Conservation (phyloP, 2,329 filamentous ascomycete species). For the Catunica adiposa region DNA sequence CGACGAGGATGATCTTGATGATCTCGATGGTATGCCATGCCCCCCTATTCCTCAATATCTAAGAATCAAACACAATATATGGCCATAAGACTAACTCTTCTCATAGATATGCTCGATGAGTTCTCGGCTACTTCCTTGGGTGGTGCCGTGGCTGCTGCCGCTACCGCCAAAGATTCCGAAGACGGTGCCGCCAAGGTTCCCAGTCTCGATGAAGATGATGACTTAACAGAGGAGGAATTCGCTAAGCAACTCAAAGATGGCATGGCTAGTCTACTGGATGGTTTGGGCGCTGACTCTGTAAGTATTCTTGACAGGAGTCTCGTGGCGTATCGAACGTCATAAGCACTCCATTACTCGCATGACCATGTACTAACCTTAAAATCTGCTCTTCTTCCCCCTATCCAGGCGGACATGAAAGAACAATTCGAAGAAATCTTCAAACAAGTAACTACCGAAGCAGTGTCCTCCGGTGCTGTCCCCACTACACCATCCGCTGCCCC, state of each 20-base stretch:
- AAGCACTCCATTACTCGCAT: no score
- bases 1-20: conserved; percentile 82
- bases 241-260: conserved; percentile 13
- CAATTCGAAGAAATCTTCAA: conserved; percentile 68
- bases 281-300: conserved; percentile 13
- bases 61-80: neutral
- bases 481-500: conserved; percentile 17
- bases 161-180: neutral
- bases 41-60: conserved; percentile 11
- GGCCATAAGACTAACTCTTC: conserved; percentile 11
- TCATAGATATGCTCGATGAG: conserved; percentile 77
- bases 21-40: conserved; percentile 61
- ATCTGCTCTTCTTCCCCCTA: neutral
- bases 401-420: conserved; percentile 38
- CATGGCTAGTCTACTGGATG: conserved; percentile 12
- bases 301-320: neutral
- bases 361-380: neutral
- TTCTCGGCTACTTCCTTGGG: conserved; percentile 45
- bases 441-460: conserved; percentile 34
- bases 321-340: no score
- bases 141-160: neutral
- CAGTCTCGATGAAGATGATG: conserved; percentile 6
- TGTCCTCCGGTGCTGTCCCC: conserved; percentile 20
- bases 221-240: conserved; percentile 13
- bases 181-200: neutral